These are phyloP conservation scores for Geotrichum armillariae DNA, from an alignment of 1,139 yeast species.

Conservation along the genomic window DNA sequence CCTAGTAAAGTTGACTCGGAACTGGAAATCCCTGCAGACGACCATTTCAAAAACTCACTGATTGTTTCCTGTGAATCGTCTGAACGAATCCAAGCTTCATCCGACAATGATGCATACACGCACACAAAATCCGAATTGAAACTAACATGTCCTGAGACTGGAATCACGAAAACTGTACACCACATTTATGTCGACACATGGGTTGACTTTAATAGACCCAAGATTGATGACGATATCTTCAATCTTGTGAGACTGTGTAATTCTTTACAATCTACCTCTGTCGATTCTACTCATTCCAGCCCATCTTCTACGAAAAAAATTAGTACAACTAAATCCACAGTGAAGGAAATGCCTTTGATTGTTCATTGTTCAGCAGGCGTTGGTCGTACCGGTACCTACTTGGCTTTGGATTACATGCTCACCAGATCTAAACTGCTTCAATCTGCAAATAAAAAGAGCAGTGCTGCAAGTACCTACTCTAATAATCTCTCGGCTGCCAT, in stretches of 20 bases:
- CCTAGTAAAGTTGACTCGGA: conserved; percentile 39
- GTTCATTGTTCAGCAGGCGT: conserved; percentile 88
- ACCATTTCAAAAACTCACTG: conserved; percentile 22
- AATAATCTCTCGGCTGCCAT: conserved; percentile 6
- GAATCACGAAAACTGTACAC: conserved; percentile 37
- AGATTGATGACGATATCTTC: conserved; percentile 39
- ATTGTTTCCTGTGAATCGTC: conserved; percentile 21
- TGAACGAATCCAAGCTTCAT: neutral
- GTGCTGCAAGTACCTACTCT: neutral
- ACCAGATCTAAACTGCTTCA: conserved; percentile 19
- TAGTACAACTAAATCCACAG: neutral
- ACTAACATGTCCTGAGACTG: conserved; percentile 11
- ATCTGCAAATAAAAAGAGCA: conserved; percentile 2
- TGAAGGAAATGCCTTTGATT: conserved; percentile 37
- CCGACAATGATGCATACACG: conserved; percentile 11
- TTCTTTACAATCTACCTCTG: conserved; percentile 21
- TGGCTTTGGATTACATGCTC: conserved; percentile 61
- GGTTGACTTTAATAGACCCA: conserved; percentile 33
- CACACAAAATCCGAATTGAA: conserved; percentile 7
- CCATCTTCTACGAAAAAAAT: neutral
- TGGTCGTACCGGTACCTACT: conserved; percentile 79
- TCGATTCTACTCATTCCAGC: neutral
- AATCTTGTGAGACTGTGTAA: conserved; percentile 38
- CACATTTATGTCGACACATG: conserved; percentile 58
- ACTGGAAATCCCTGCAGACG: conserved; percentile 24